Evolutionary conservation across 257 asterid species (phyloP), one percentile per base, ranked within the genome.

Genomic region (Gentiana straminea): DNA sequence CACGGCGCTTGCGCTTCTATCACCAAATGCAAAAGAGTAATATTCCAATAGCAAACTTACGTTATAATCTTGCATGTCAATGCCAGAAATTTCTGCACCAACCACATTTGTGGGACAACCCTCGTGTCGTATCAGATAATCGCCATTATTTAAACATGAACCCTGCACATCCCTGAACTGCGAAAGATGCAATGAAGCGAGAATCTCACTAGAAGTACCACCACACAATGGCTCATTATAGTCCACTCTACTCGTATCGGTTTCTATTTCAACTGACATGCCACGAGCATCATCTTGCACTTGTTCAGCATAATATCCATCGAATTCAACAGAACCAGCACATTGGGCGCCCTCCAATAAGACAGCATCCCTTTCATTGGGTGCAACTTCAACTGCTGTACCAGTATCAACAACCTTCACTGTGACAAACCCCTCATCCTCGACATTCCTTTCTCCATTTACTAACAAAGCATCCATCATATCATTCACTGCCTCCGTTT

Each of bases 31-130:
- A 56, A 51, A 53, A 7, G 10, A 35, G 12, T 51, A 64, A 24
- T 15, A 41, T 54, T 37, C 32, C 49, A n/a, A 41, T 9, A 52
- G 62, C 44, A 35, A 67, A 77, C 94, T 78, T 70, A 83, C 95
- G 64, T 72, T 81, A 65, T n/a, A 80, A 62, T 75, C 77, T 48
- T 59, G 71, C 52, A 61, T 61, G 62, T 70, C 65, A 51, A 69
- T 60, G n/a, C 67, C 67, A 47, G 81, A 68, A 59, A 62, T 41
- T 64, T 76, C 93, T 45, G 64, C 70, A 68, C 70, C 84, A 55
- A 55, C 64, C 71, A 68, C 51, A 54, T 64, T 66, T 57, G 72
- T 63, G 12, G 57, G 74, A 77, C 74, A 69, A 67, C 63, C 56
- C 63, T 72, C 84, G 58, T 61, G 67, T 54, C 33, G 58, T 66